These are phyloP conservation scores for Microcera coccophila DNA, from an alignment of 2,329 filamentous ascomycete species.

Conservation along the genomic window DNA sequence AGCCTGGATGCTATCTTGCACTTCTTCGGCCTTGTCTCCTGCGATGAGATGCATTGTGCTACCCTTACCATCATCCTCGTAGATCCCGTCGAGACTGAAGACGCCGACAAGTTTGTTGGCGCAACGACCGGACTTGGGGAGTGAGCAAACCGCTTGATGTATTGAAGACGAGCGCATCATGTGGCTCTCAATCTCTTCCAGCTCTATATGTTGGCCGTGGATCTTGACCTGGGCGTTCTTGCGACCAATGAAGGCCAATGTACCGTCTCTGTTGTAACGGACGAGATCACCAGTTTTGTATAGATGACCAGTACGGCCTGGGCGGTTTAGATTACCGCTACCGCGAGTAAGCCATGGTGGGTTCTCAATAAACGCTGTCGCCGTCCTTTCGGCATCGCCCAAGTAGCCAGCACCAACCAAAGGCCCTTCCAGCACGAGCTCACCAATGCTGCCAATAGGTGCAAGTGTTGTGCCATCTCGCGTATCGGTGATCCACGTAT, in stretches of 20 bases:
- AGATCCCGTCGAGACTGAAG: too few relatives aligned
- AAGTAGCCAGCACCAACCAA: constrained; percentile 48
- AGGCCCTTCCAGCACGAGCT: constrained; percentile 40
- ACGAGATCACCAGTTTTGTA: constrained; percentile 51
- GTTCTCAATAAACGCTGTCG: constrained; percentile 40
- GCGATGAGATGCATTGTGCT: background rate
- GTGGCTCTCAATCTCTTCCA: constrained; percentile 23
- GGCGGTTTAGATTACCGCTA: background rate
- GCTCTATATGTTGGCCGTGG: constrained; percentile 28
- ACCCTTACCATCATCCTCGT: too few relatives aligned
- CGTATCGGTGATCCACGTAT: constrained; percentile 31
- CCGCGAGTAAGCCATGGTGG: constrained; percentile 26
- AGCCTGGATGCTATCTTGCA: background rate
- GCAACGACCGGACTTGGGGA: too few relatives aligned
- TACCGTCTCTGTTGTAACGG: constrained; percentile 38
- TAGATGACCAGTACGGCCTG: constrained; percentile 15
- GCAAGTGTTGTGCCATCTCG: constrained; percentile 22
- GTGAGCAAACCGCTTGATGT: too few relatives aligned
- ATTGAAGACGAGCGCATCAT: background rate
- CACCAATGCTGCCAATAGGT: constrained; percentile 32
- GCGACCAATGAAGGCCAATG: constrained; percentile 41
- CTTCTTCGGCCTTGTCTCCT: background rate
- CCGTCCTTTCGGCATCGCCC: constrained; percentile 43
- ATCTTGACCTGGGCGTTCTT: constrained; percentile 29
- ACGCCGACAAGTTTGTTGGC: too few relatives aligned